Conservation (phyloP, 2,329 filamentous ascomycete species). For the Penicillium sp. region DNA sequence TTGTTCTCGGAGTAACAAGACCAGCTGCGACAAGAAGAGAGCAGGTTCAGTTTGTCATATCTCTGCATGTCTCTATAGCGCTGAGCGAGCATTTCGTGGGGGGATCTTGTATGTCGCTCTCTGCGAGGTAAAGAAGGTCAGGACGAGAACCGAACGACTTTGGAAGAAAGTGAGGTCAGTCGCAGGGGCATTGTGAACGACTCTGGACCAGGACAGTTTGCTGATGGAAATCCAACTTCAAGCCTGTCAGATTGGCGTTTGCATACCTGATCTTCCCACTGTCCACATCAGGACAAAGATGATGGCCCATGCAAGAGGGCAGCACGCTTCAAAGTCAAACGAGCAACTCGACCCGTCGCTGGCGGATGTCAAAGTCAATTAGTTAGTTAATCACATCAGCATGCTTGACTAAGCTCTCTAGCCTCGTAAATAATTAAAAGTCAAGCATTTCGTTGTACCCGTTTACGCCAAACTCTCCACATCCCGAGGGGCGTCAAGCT, state of each 20-base stretch:
- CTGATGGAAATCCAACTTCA: no score
- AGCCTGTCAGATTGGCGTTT: neutral
- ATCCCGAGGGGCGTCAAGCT: conserved; percentile 14
- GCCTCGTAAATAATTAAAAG: neutral
- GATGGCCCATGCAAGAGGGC: neutral
- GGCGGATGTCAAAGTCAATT: neutral
- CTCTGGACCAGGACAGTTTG: no score
- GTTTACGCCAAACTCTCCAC: conserved; percentile 6
- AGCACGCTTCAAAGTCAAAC: neutral
- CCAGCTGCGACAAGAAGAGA: no score
- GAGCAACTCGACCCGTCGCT: neutral
- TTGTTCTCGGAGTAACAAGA: no score
- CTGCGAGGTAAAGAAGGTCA: no score
- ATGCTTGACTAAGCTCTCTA: neutral
- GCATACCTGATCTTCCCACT: neutral
- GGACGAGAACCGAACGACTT: no score
- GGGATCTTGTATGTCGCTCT: no score
- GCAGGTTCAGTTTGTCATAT: no score
- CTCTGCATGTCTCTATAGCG: no score
- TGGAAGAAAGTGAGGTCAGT: no score
- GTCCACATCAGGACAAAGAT: neutral
- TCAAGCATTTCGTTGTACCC: neutral
- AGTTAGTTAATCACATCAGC: neutral
- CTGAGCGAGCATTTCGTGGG: no score
- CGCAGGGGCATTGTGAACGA: no score